Conservation (phyloP, 2,329 filamentous ascomycete species). For the Mycogone perniciosa region DNA sequence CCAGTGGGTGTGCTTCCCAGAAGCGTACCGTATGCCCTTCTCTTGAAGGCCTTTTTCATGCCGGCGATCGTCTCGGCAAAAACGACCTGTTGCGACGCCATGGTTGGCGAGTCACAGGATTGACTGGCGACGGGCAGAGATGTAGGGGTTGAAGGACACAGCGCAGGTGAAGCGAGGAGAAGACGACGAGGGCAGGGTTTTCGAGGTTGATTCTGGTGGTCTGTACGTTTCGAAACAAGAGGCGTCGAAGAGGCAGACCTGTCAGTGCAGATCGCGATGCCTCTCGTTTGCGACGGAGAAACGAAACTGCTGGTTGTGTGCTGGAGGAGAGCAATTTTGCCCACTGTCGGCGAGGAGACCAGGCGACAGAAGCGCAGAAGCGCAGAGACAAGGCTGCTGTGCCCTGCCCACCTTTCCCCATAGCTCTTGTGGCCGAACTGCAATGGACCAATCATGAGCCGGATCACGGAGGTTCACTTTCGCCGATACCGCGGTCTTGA, state of each 20-base stretch:
- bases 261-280: not conserved
- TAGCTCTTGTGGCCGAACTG: constrained; percentile 6
- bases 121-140: constrained; percentile 2
- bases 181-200: not conserved
- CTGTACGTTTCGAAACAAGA: not conserved
- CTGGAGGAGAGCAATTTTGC: constrained; percentile 8
- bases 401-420: constrained; percentile 10
- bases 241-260: constrained; percentile 3
- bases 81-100: constrained; percentile 51
- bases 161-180: not conserved
- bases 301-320: not conserved
- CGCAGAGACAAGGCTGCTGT: constrained; percentile 10
- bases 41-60: constrained; percentile 62
- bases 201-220: too few relatives aligned
- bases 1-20: constrained; percentile 4
- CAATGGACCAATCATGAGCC: constrained; percentile 16
- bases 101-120: constrained; percentile 18
- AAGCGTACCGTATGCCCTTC: constrained; percentile 52
- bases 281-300: constrained; percentile 1
- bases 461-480: constrained; percentile 17
- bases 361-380: constrained; percentile 6
- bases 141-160: not conserved
- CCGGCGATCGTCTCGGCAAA: constrained; percentile 61
- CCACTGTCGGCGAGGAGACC: constrained; percentile 7
- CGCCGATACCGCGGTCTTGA: constrained; percentile 10